Evolutionary conservation across 306 rosid genomes (phyloP).

Genomic region (Luffa acutangula): DNA sequence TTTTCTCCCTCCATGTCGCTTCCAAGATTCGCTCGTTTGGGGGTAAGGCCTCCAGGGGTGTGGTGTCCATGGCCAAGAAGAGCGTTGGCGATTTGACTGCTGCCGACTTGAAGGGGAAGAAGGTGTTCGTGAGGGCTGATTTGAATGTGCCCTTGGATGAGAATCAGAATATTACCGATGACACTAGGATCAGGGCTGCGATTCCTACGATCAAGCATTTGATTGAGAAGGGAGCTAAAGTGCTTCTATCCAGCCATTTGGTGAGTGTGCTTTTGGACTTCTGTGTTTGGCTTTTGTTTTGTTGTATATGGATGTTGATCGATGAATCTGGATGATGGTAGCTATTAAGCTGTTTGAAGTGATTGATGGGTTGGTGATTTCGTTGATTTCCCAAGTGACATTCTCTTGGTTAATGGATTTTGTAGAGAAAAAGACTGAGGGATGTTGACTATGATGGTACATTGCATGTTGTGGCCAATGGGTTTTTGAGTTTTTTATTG

Average conservation of each 20-base stretch:
- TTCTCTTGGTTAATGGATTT: background rate
- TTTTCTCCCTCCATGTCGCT: conserved; percentile 47
- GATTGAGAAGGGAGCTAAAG: conserved; percentile 80
- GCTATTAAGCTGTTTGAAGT: background rate
- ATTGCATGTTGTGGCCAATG: background rate
- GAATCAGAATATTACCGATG: conserved; percentile 82
- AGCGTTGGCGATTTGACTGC: conserved; percentile 73
- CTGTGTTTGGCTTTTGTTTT: background rate
- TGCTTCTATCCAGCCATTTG: conserved; percentile 88
- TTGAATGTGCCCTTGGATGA: conserved; percentile 91
- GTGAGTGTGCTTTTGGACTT: conserved; percentile 19
- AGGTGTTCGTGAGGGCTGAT: conserved; percentile 82
- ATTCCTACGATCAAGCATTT: conserved; percentile 85
- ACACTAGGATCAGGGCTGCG: conserved; percentile 91
- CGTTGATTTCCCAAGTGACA: background rate
- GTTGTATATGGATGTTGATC: background rate
- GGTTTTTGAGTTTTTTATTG: background rate
- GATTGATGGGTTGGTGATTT: background rate
- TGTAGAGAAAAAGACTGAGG: background rate
- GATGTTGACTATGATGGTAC: background rate
- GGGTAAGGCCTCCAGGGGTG: conserved; percentile 43
- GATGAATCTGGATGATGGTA: background rate
- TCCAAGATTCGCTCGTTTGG: conserved; percentile 32
- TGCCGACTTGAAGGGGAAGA: conserved; percentile 80
- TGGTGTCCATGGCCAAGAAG: conserved; percentile 79